Percentiles rank a stretch among this genome's conserved stretches.
These are phyloP conservation scores for Pezicula rhizophila DNA, from an alignment of 2,329 filamentous ascomycete species.

Conservation along the genomic window DNA sequence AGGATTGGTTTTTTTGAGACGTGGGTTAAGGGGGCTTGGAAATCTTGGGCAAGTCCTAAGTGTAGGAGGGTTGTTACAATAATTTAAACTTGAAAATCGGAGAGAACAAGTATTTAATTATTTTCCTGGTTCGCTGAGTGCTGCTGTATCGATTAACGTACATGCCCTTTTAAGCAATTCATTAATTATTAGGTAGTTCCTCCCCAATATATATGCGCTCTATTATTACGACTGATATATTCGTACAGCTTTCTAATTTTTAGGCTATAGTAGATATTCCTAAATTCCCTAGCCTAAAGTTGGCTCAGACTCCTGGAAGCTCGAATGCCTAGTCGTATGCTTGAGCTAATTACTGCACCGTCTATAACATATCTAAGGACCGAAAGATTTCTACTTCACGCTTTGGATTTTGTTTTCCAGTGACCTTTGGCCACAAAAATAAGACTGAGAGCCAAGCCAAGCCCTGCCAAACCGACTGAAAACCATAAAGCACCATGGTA, in stretches of 20 bases:
- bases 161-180: too few species aligned
- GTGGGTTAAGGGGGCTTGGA: neutral
- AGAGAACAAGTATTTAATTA: too few species aligned
- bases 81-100: neutral
- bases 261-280: too few species aligned
- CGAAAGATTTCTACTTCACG: neutral
- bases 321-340: too few species aligned
- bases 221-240: too few species aligned
- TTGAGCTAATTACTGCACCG: neutral
- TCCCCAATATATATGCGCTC: too few species aligned
- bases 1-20: neutral
- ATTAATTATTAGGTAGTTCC: too few species aligned
- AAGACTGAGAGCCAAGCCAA: conserved; percentile 13
- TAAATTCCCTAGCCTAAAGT: too few species aligned
- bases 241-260: too few species aligned
- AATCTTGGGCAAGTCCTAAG: neutral
- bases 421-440: conserved; percentile 8
- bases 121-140: too few species aligned
- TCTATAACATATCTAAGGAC: neutral
- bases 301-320: too few species aligned
- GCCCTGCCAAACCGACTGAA: conserved; percentile 5
- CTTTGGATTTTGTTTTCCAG: conserved; percentile 3
- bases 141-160: too few species aligned
- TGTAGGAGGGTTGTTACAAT: neutral
- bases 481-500: conserved; percentile 6